phyloP scores from a whole-genome alignment of 371 early-diverging fungal species.

The Mortierella sp. region DNA sequence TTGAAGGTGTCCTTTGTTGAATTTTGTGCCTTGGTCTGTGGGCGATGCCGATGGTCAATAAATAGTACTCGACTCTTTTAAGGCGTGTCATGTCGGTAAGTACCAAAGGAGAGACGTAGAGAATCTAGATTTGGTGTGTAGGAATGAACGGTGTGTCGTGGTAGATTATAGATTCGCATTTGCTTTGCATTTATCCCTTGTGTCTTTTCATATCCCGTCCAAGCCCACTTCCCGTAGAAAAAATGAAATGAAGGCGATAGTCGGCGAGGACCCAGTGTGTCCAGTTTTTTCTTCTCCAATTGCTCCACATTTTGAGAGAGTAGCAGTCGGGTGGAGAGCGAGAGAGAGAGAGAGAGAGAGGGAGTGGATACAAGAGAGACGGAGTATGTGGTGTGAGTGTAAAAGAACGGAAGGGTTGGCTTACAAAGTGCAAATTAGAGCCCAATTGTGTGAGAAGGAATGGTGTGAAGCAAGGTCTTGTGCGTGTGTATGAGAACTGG shows the following conservation, averaged over 20 bases:
- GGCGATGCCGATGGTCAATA: neutral
- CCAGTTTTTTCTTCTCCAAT: neutral
- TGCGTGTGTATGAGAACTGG: neutral
- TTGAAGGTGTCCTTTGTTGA: neutral
- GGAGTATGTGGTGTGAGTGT: neutral
- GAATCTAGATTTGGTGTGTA: neutral
- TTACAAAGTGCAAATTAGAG: neutral
- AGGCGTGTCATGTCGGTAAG: neutral
- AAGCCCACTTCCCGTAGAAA: neutral
- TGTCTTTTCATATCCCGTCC: neutral
- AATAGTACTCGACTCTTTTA: neutral
- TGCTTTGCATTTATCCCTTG: neutral
- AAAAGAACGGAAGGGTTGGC: neutral
- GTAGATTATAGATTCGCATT: neutral
- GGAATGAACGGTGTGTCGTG: neutral
- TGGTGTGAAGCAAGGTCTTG: neutral
- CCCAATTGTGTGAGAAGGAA: neutral
- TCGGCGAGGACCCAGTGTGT: neutral
- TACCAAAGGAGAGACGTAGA: neutral
- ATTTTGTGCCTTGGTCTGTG: constrained; percentile 7
- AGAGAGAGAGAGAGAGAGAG: neutral
- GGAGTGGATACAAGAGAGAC: neutral
- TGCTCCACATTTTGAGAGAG: constrained; percentile 9
- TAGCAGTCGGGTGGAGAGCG: constrained; percentile 1
- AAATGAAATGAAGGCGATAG: neutral